Evolutionary conservation across 2,329 filamentous ascomycete species (phyloP), one percentile per base, ranked within the genome.

Genomic region (Fusarium torulosum): DNA sequence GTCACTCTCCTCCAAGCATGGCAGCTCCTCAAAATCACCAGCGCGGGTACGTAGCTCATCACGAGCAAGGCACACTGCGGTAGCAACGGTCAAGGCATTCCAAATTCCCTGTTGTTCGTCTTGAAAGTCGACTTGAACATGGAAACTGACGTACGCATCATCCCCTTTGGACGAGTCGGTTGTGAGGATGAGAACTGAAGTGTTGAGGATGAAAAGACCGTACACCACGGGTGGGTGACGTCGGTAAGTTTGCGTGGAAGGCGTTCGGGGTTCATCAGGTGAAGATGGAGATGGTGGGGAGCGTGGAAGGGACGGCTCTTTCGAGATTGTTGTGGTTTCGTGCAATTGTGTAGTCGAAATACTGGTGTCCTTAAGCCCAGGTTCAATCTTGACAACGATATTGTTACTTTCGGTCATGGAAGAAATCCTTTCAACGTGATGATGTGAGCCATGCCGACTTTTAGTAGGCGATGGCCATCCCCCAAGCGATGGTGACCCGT

Each of bases 51-150:
- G 78, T 53, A 82, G 70, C 53, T 81, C 77, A 46, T 82, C 79
- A 15, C 80, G 75, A 6, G 80, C 80, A 53, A 79, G 65, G 53
- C 80, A 82, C 3, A 77, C 75, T 13, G 76, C 76, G 21, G 81
- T 74, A 10, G 79, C 81, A 11, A 81, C 53, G 6, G 81, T 82
- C 37, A 83, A 66, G 3, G 79, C 81, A 63, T 83, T 82, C 81
- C 81, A 83, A 21, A 83, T 75, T 52, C 79, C 78, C 67, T 82
- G 80, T 19, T 76, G 72, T 13, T 72, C 72, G 42, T 81, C 76
- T 51, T 75, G 72, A 43, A 83, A 81, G 44, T 80, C 74, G 21
- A 78, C 71, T 44, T 81, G 78, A n/a, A 81, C 76, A 44, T 82
- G 81, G 53, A 79, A 82, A 64, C 79, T 82, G 31, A 82, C 75